Percentiles rank a stretch among this genome's conserved stretches.
Conservation (phyloP, 768 basidiomycete species). For the Amanita pallidorosea region DNA sequence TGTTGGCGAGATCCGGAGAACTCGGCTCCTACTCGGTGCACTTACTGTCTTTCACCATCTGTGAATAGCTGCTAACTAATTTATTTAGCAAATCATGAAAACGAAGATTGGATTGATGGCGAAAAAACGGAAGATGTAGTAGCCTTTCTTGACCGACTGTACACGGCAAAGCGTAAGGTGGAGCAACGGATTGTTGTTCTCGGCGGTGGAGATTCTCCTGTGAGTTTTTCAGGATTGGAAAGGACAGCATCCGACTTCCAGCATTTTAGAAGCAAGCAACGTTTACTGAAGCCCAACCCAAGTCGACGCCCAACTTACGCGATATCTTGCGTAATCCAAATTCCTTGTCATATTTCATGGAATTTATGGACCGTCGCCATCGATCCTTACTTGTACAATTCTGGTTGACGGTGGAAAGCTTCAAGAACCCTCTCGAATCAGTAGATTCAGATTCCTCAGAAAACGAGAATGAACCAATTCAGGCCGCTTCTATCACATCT, state of each 20-base stretch:
- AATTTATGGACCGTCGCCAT: conserved; percentile 90
- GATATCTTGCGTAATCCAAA: conserved; percentile 83
- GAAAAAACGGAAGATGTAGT: conserved; percentile 78
- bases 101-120: conserved; percentile 83
- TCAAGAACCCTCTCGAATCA: conserved; percentile 91
- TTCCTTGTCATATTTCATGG: conserved; percentile 93
- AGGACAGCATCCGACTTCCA: neutral
- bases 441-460: conserved; percentile 65
- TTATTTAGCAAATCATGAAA: conserved; percentile 65
- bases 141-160: conserved; percentile 78
- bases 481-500: conserved; percentile 41
- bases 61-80: neutral
- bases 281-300: conserved; percentile 29
- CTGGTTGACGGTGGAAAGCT: conserved; percentile 95
- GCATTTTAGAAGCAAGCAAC: conserved; percentile 24
- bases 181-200: conserved; percentile 79
- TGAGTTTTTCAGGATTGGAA: conserved; percentile 18
- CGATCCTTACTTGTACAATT: conserved; percentile 87
- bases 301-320: conserved; percentile 50
- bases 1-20: conserved; percentile 80
- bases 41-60: neutral
- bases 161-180: conserved; percentile 79
- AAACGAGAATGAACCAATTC: conserved; percentile 41
- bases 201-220: conserved; percentile 57
- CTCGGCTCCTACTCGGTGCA: conserved; percentile 62